Percentiles rank a stretch among this genome's conserved stretches.
Conservation (phyloP, 768 basidiomycete genomes). For the Mycena chlorophos region DNA sequence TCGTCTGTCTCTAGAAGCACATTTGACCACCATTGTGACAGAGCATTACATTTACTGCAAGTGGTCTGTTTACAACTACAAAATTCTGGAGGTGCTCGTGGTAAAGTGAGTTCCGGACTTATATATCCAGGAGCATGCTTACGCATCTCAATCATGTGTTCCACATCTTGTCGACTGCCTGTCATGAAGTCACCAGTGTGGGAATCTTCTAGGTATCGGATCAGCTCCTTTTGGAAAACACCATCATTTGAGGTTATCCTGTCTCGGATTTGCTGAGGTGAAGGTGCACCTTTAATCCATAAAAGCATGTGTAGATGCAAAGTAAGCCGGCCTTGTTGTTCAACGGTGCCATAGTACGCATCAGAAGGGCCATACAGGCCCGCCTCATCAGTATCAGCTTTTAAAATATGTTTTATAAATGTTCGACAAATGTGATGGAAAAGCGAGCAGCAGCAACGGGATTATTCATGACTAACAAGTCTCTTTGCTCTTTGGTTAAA, state of each 20-base stretch:
- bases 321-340: conserved; percentile 37
- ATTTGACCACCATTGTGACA: neutral
- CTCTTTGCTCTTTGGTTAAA: neutral
- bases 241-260: conserved; percentile 23
- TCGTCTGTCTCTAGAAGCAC: neutral
- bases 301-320: conserved; percentile 40
- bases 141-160: neutral
- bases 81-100: neutral
- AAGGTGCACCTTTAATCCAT: conserved; percentile 31
- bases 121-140: neutral
- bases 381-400: conserved; percentile 10
- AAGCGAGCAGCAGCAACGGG: conserved; percentile 34
- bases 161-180: neutral
- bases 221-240: conserved; percentile 26
- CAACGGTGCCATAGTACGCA: conserved; percentile 35
- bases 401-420: conserved; percentile 30
- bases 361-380: conserved; percentile 31
- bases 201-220: conserved; percentile 32
- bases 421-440: conserved; percentile 33
- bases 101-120: neutral
- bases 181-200: conserved; percentile 33
- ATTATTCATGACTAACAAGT: conserved; percentile 16
- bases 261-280: conserved; percentile 37
- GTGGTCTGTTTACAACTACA: neutral
- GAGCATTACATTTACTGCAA: neutral